Evolutionary conservation across 2,329 filamentous ascomycete species (phyloP).

Genomic region (Colletotrichum paranaense): DNA sequence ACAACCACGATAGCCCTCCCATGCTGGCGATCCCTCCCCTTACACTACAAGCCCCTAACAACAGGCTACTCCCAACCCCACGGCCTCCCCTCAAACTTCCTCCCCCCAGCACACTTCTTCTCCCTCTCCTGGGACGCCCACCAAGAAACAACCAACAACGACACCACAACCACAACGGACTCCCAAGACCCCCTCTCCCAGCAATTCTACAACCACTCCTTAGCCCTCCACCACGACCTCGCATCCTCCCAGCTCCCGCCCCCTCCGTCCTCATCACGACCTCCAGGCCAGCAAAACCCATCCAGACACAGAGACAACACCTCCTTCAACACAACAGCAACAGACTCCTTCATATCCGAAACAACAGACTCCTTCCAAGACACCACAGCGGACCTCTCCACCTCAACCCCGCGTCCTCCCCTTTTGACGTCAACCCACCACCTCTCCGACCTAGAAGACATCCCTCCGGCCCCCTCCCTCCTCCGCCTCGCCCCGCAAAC

Average conservation of each 20-base stretch:
- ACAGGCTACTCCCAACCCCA: constrained; percentile 66
- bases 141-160: constrained; percentile 25
- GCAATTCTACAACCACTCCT: constrained; percentile 83
- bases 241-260: constrained; percentile 68
- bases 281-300: constrained; percentile 15
- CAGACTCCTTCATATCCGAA: constrained; percentile 51
- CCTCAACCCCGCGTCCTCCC: constrained; percentile 36
- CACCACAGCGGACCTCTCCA: constrained; percentile 28
- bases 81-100: constrained; percentile 44
- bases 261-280: not conserved
- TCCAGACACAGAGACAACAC: constrained; percentile 20
- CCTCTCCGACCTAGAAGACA: constrained; percentile 73
- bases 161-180: not conserved
- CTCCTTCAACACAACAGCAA: constrained; percentile 38
- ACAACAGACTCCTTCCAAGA: constrained; percentile 43
- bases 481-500: constrained; percentile 80
- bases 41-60: constrained; percentile 57
- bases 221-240: constrained; percentile 75
- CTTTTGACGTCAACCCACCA: constrained; percentile 47
- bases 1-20: constrained; percentile 39
- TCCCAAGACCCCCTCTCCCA: constrained; percentile 52
- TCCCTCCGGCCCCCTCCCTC: constrained; percentile 77
- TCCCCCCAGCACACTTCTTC: constrained; percentile 57
- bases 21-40: constrained; percentile 66
- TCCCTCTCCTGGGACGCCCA: constrained; percentile 47